Percentiles rank a stretch among this genome's conserved stretches.
These are phyloP conservation scores for Boletus edulis DNA, from an alignment of 768 basidiomycete species.

Conservation along the genomic window DNA sequence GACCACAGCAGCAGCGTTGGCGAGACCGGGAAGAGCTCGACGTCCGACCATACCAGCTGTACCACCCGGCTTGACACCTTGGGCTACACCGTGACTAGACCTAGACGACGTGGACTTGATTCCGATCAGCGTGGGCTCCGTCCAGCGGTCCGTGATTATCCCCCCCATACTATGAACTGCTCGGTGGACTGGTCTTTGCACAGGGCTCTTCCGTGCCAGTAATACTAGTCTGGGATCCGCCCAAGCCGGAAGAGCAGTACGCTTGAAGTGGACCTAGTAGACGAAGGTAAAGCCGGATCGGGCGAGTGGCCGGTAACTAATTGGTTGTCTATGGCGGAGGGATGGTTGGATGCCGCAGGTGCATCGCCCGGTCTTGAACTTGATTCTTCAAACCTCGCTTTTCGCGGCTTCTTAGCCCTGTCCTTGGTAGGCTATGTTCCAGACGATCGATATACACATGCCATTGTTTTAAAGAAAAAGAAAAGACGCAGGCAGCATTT, in stretches of 20 bases:
- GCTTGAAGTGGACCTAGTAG: neutral
- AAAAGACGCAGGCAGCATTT: constrained; percentile 23
- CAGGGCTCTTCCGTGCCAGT: neutral
- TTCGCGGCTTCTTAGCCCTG: constrained; percentile 67
- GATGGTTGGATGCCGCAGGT: neutral
- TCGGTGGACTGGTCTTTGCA: constrained; percentile 5
- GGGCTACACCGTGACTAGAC: neutral
- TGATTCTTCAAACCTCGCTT: constrained; percentile 30
- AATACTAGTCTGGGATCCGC: neutral
- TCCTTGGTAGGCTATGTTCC: constrained; percentile 68
- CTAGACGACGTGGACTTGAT: constrained; percentile 21
- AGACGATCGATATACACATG: constrained; percentile 21
- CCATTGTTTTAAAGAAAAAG: constrained; percentile 11
- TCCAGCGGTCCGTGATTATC: constrained; percentile 31
- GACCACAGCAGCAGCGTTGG: neutral
- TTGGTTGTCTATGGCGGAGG: neutral
- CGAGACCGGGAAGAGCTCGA: constrained; percentile 43
- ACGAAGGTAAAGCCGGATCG: neutral
- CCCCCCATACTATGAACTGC: constrained; percentile 8
- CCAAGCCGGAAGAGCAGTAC: neutral
- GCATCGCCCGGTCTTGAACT: neutral
- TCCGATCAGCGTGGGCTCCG: constrained; percentile 32
- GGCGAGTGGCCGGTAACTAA: neutral
- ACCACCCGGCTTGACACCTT: constrained; percentile 12
- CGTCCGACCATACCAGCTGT: constrained; percentile 34